Evolutionary conservation across 225 moss, liverwort and hornwort species (phyloP), one percentile per base, ranked within the genome.

Genomic region (Thuidium tamariscinum): DNA sequence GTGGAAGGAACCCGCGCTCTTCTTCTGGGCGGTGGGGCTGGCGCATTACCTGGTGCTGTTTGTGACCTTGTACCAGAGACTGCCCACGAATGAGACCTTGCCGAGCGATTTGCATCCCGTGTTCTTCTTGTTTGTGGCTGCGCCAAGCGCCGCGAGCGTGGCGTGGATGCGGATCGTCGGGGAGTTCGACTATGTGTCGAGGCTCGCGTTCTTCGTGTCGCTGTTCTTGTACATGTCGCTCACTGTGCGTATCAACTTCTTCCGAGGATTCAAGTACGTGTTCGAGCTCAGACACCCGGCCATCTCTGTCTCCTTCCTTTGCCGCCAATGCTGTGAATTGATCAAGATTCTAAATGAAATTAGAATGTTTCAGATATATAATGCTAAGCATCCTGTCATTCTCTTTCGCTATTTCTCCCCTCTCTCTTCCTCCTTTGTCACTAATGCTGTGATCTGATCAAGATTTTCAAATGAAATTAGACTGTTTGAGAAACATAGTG

Each of bases 11-110:
- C 39, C 85, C 3, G 94, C 91, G 36, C 87, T 91, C 36, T 93
- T 94, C 83, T 92, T 94, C 80, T 94, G 94, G 94, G 90, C 91
- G 7, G 92, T 94, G 22, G 93, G 94, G 30, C 86, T 93, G 71
- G 93, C 93, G 75, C 93, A 93, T 68, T 94, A 93, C 78, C 72
- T 93, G 16, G 93, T 94, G 66, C 82, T 94, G 65, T 91, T 94
- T 65, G 93, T 94, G 13, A 94, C 93, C 17, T 67, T 94, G 27
- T 94, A 94, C 46, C 94, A 94, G 76, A 85, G 92, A 18, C n/a
- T 94, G 67, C 94, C 93, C 36, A 94, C 93, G 3, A 93, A 93
- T 25, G 90, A 91, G 44, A 88, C 88, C 12, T 62, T 94, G 62
- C 93, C 93, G 26, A 86, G 85, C 37, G 90, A 94, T 18, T 83